phyloP scores from a whole-genome alignment of 1,284 basidiomycete species.

The Puccinia novopanici region DNA sequence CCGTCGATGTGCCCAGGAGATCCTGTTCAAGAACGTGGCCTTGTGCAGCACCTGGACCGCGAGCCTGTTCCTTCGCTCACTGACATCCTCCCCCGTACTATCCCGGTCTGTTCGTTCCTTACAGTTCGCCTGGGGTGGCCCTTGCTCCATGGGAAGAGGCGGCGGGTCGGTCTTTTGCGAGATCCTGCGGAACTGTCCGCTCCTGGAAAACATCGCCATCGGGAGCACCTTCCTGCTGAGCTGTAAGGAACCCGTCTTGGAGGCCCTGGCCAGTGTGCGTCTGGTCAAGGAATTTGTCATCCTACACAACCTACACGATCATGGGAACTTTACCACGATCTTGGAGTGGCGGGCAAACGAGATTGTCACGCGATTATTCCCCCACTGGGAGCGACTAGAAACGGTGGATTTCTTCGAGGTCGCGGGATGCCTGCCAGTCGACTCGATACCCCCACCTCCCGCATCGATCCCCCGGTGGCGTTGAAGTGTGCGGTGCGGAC shows the following conservation, averaged over 20 bases:
- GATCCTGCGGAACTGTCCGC: neutral
- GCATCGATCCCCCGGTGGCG: neutral
- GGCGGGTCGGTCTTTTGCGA: slow-evolving; percentile 1
- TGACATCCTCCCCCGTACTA: neutral
- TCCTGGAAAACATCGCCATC: slow-evolving; percentile 17
- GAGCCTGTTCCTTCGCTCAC: neutral
- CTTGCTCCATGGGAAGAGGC: neutral
- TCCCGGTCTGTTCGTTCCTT: neutral
- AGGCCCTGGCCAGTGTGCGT: neutral
- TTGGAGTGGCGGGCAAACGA: slow-evolving; percentile 2
- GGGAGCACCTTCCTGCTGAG: neutral
- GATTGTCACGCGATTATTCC: neutral
- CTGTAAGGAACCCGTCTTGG: slow-evolving; percentile 3
- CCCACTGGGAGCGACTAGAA: neutral
- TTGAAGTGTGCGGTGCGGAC: neutral
- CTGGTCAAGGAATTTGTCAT: slow-evolving; percentile 2
- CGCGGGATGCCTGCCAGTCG: neutral
- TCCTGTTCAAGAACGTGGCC: slow-evolving; percentile 9
- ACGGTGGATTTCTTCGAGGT: neutral
- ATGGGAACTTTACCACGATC: too few relatives aligned
- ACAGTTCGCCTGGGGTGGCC: neutral
- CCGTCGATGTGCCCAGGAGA: slow-evolving; percentile 4
- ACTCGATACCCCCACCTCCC: neutral
- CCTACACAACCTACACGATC: neutral
- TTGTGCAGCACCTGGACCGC: neutral